Conservation (phyloP, 2,329 filamentous ascomycete species). For the Bipolaris gigantea region DNA sequence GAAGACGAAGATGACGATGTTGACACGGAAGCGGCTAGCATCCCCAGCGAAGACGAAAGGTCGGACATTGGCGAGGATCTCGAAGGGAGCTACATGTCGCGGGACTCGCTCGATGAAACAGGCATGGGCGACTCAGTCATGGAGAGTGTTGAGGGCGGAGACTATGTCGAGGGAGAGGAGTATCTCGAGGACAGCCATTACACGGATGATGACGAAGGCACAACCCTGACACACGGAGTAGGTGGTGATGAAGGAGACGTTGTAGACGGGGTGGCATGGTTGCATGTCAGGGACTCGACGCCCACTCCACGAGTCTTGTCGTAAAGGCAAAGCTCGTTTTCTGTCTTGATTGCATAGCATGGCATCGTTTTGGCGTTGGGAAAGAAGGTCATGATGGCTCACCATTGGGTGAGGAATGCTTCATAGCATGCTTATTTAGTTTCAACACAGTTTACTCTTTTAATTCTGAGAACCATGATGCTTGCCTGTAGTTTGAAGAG, state of each 20-base stretch:
- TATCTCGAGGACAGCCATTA: slow-evolving; percentile 24
- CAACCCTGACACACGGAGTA: slow-evolving; percentile 16
- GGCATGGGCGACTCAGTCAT: slow-evolving; percentile 52
- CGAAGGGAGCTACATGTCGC: slow-evolving; percentile 60
- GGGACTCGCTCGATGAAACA: slow-evolving; percentile 53
- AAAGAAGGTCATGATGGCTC: background rate
- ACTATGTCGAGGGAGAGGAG: slow-evolving; percentile 28
- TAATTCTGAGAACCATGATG: background rate
- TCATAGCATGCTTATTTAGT: background rate
- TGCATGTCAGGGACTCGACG: slow-evolving; percentile 25
- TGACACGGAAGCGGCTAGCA: slow-evolving; percentile 49
- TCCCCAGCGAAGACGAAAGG: slow-evolving; percentile 56
- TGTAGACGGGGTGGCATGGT: slow-evolving; percentile 4
- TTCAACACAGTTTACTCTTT: background rate
- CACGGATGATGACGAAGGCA: slow-evolving; percentile 26
- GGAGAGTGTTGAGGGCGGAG: slow-evolving; percentile 52
- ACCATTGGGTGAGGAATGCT: background rate
- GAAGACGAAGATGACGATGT: slow-evolving; percentile 53
- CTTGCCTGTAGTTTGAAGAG: no score
- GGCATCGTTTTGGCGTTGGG: slow-evolving; percentile 19
- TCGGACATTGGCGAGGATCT: slow-evolving; percentile 52
- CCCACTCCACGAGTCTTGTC: slow-evolving; percentile 26
- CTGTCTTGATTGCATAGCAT: slow-evolving; percentile 17
- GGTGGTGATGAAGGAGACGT: slow-evolving; percentile 5
- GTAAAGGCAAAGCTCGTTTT: slow-evolving; percentile 7